Evolutionary conservation across 176 grass and related monocot species (phyloP).

Genomic region (Paspalum vaginatum): DNA sequence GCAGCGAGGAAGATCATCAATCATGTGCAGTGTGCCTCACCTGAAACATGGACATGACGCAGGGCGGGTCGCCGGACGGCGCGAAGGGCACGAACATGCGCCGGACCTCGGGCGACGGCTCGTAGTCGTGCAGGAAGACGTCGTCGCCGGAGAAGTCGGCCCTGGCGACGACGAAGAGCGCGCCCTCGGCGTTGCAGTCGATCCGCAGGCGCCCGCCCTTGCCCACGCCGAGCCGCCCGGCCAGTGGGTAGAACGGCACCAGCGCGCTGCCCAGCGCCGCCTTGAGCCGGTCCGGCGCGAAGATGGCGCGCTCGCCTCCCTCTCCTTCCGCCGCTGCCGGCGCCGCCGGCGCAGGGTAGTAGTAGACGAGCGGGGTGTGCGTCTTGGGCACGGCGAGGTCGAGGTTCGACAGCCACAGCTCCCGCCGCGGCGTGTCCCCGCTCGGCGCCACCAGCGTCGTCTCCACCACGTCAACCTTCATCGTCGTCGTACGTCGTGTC

Average conservation of each 20-base stretch:
- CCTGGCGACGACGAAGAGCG: slow-evolving; percentile 48
- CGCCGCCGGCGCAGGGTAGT: slow-evolving; percentile 39
- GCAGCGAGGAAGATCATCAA: neutral
- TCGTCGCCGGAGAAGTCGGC: slow-evolving; percentile 24
- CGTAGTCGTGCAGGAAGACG: slow-evolving; percentile 22
- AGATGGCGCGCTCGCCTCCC: neutral
- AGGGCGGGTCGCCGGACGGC: slow-evolving; percentile 33
- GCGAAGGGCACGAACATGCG: slow-evolving; percentile 35
- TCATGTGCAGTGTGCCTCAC: neutral
- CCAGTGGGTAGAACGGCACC: slow-evolving; percentile 56
- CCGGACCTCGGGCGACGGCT: slow-evolving; percentile 40
- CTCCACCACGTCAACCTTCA: slow-evolving; percentile 44
- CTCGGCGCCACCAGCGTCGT: slow-evolving; percentile 40
- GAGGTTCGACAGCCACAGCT: slow-evolving; percentile 48
- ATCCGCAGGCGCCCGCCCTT: slow-evolving; percentile 35
- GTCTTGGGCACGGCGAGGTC: slow-evolving; percentile 38
- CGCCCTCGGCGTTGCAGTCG: slow-evolving; percentile 54
- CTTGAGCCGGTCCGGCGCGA: slow-evolving; percentile 37
- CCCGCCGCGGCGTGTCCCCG: slow-evolving; percentile 38
- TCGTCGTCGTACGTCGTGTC: neutral
- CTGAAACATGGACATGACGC: slow-evolving; percentile 40
- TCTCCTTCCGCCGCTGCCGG: neutral
- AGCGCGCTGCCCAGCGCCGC: slow-evolving; percentile 41
- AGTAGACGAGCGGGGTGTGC: slow-evolving; percentile 50
- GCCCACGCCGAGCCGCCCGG: slow-evolving; percentile 26